A percentile compares a stretch with the other conserved stretches of the same genome.
Evolutionary conservation across 306 rosid genomes (phyloP).

Genomic region (Lathyrus tuberosus): DNA sequence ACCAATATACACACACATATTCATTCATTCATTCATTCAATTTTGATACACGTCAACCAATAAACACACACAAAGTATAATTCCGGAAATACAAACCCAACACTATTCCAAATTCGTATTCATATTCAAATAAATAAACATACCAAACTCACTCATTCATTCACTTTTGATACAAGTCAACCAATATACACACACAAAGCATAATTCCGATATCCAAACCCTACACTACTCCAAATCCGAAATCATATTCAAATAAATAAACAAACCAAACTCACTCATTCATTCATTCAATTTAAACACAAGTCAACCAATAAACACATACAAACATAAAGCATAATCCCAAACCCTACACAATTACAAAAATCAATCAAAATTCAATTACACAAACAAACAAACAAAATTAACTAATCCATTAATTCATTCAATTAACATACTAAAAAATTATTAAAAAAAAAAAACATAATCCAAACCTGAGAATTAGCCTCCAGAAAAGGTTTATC

Average conservation of each 20-base stretch:
- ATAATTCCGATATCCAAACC: too few species aligned
- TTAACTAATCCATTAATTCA: background rate
- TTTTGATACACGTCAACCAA: too few species aligned
- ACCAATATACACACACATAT: too few species aligned
- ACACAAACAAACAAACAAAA: background rate
- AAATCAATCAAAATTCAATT: background rate
- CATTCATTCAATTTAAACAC: background rate
- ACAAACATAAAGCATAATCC: background rate
- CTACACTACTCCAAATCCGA: too few species aligned
- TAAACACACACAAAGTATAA: background rate
- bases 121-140: background rate
- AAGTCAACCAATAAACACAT: background rate
- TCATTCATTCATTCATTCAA: too few species aligned
- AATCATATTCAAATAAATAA: too few species aligned
- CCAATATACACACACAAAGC: too few species aligned
- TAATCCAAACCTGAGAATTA: constrained; percentile 58
- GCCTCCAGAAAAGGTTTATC: constrained; percentile 68
- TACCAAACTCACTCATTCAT: background rate
- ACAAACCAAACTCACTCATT: background rate
- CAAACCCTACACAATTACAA: background rate
- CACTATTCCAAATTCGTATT: background rate
- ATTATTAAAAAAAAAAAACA: background rate
- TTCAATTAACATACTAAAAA: background rate
- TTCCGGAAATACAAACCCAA: background rate
- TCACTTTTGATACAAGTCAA: too few species aligned